Conservation (phyloP, 2,329 filamentous ascomycete species). For the Colletotrichum sp. region DNA sequence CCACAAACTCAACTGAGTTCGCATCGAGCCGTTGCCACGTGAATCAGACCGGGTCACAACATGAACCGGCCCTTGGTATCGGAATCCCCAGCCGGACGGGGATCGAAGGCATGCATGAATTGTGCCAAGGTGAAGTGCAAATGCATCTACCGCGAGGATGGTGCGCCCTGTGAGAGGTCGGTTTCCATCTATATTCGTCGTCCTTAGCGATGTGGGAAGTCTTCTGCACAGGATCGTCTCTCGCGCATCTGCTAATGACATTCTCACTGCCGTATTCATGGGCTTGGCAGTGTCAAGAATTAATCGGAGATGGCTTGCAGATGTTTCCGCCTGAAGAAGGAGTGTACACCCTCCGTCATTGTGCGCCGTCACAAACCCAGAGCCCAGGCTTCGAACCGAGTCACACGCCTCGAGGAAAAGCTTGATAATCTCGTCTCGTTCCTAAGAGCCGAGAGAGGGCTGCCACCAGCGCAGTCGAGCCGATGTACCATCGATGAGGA, state of each 20-base stretch:
- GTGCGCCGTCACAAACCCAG: not conserved
- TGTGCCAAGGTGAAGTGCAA: not conserved
- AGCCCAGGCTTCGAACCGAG: not conserved
- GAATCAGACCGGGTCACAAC: not conserved
- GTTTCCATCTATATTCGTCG: fast-evolving
- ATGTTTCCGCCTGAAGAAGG: not conserved
- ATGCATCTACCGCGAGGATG: not conserved
- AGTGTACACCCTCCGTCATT: not conserved
- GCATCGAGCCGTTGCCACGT: not conserved
- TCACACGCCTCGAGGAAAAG: not conserved
- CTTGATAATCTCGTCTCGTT: not conserved
- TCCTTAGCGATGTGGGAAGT: fast-evolving
- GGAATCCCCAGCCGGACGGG: not conserved
- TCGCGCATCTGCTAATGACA: fast-evolving
- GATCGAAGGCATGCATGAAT: not conserved
- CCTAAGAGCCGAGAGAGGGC: not conserved
- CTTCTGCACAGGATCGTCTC: not conserved
- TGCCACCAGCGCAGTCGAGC: fast-evolving
- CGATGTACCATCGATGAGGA: fast-evolving
- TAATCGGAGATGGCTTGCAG: not conserved
- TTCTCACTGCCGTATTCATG: not conserved
- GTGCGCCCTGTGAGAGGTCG: not conserved
- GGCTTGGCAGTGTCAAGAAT: fast-evolving
- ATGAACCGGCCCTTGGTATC: not conserved
- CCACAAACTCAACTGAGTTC: fast-evolving